Evolutionary conservation across 257 asterid species (phyloP).

Genomic region (Forsythia suspensa): DNA sequence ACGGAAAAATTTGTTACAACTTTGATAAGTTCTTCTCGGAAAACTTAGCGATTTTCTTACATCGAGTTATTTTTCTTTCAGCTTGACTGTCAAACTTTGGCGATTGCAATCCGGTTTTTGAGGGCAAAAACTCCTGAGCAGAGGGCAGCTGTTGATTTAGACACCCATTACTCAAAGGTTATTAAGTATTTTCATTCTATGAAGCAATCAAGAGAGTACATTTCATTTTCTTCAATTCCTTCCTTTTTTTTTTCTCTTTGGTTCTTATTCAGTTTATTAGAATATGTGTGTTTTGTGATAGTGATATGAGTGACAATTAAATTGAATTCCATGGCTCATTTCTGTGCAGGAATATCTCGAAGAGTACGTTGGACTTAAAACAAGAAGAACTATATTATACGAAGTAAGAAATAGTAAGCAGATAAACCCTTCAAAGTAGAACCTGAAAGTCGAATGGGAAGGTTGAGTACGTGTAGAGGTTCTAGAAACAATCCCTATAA

Average conservation of each 20-base stretch:
- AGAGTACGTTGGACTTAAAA: conserved; percentile 65
- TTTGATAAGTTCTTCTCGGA: not conserved
- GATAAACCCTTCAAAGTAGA: not conserved
- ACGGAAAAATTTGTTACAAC: not conserved
- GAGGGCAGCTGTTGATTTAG: conserved; percentile 99
- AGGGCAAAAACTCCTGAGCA: conserved; percentile 95
- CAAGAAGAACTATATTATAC: conserved; percentile 79
- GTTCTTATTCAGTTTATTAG: not conserved
- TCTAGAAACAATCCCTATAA: not conserved
- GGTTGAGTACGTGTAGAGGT: not conserved
- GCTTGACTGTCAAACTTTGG: conserved; percentile 69
- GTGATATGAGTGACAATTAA: not conserved
- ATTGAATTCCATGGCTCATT: not conserved
- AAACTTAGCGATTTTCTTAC: too few relatives aligned
- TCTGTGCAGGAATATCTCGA: conserved; percentile 85
- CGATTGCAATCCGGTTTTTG: conserved; percentile 84
- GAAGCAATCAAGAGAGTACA: not conserved
- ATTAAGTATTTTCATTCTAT: too few relatives aligned
- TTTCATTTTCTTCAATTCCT: not conserved
- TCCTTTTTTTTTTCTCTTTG: too few relatives aligned
- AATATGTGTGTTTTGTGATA: not conserved
- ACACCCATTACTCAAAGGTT: conserved; percentile 74
- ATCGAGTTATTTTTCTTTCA: conserved; percentile 27
- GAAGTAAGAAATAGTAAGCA: conserved; percentile 57
- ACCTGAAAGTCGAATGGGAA: not conserved